phyloP scores from a whole-genome alignment of 2,329 filamentous ascomycete genomes.

The Ophidiomyces ophidiicola region DNA sequence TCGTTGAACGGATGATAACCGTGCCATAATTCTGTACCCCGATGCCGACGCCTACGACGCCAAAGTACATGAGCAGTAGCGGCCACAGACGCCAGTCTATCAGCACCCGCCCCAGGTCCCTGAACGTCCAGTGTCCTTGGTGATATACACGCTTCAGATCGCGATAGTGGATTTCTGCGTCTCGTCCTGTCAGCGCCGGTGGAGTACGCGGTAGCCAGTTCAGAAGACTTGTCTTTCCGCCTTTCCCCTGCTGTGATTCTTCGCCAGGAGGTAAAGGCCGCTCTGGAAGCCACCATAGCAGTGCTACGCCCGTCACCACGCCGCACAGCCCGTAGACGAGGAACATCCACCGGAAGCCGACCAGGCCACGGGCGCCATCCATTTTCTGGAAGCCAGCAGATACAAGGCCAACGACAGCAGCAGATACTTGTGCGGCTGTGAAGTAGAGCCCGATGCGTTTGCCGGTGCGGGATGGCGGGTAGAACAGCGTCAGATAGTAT shows the following conservation, averaged over 20 bases:
- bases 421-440: conserved; percentile 77
- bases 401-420: conserved; percentile 76
- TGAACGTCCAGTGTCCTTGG: conserved; percentile 56
- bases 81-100: conserved; percentile 85
- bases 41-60: conserved; percentile 83
- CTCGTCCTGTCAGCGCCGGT: conserved; percentile 62
- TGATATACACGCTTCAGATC: conserved; percentile 74
- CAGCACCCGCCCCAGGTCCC: conserved; percentile 57
- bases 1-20: conserved; percentile 70
- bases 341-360: conserved; percentile 64
- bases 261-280: conserved; percentile 54
- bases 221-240: neutral
- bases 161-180: conserved; percentile 70
- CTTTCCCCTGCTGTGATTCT: neutral
- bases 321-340: conserved; percentile 70
- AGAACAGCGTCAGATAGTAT: conserved; percentile 84
- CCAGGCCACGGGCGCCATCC: conserved; percentile 63
- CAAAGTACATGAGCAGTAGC: conserved; percentile 82
- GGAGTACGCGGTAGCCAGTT: conserved; percentile 54
- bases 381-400: conserved; percentile 87
- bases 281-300: conserved; percentile 87
- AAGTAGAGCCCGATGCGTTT: conserved; percentile 86
- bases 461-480: conserved; percentile 71
- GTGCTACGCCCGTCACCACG: conserved; percentile 54
- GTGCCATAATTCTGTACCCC: conserved; percentile 80